These are phyloP conservation scores for Aspergillus sclerotioniger DNA, from an alignment of 495 filamentous ascomycete genomes.

Conservation along the genomic window DNA sequence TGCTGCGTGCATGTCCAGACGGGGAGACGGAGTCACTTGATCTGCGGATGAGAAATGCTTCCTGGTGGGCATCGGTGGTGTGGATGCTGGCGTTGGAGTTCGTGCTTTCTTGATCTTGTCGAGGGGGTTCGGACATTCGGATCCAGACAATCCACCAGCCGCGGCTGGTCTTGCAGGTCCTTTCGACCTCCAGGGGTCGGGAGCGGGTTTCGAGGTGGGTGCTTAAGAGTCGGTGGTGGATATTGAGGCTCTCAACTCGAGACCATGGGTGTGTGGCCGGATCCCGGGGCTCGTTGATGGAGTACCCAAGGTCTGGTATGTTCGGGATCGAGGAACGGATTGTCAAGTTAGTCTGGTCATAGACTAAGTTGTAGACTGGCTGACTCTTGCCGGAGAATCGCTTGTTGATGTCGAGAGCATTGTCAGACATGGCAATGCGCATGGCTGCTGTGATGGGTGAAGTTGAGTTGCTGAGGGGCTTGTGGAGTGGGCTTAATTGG, in stretches of 20 bases:
- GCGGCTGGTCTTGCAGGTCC: slow-evolving; percentile 85
- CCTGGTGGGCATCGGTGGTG: slow-evolving; percentile 44
- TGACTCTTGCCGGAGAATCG: slow-evolving; percentile 30
- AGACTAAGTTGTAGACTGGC: slow-evolving; percentile 80
- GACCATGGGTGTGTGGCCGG: slow-evolving; percentile 51
- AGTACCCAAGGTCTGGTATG: slow-evolving; percentile 64
- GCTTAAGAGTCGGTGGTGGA: slow-evolving; percentile 79
- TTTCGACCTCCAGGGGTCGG: slow-evolving; percentile 63
- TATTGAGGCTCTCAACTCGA: slow-evolving; percentile 86
- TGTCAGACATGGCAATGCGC: slow-evolving; percentile 42
- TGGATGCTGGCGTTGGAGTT: slow-evolving; percentile 16
- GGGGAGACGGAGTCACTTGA: slow-evolving; percentile 61
- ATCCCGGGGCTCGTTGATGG: slow-evolving; percentile 16
- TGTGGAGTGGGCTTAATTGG: slow-evolving; percentile 75
- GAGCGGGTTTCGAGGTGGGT: slow-evolving; percentile 65
- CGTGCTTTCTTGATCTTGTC: background rate
- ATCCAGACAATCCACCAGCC: slow-evolving; percentile 99
- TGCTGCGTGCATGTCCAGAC: slow-evolving; percentile 30
- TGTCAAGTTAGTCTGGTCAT: slow-evolving; percentile 72
- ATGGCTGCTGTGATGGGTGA: slow-evolving; percentile 48
- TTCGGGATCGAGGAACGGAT: slow-evolving; percentile 86
- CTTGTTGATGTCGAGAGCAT: slow-evolving; percentile 24
- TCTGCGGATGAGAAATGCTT: slow-evolving; percentile 76
- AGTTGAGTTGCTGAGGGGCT: slow-evolving; percentile 66
- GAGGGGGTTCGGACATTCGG: slow-evolving; percentile 49